Percentiles rank a stretch among this genome's conserved stretches.
Evolutionary conservation across 202 grass and related monocot genomes (phyloP).

Genomic region (Brachypodium distachyon): DNA sequence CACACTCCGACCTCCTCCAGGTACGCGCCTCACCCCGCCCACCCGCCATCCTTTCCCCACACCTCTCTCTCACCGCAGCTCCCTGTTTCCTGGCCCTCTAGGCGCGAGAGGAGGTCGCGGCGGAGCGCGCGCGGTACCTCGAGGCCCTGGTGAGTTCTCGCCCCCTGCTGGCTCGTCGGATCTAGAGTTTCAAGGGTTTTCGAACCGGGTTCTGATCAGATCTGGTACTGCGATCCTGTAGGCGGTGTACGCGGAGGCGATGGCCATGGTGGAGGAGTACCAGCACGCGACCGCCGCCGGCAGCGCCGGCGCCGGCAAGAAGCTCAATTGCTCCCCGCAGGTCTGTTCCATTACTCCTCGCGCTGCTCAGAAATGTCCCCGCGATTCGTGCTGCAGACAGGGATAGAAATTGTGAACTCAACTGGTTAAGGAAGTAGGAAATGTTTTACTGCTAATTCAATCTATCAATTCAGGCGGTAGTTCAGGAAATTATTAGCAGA

Average conservation of each 20-base stretch:
- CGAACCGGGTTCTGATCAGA: slow-evolving; percentile 20
- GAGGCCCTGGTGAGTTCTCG: slow-evolving; percentile 74
- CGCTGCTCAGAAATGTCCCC: background rate
- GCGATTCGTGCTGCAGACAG: background rate
- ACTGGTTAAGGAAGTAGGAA: background rate
- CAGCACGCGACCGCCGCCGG: slow-evolving; percentile 48
- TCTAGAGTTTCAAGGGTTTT: slow-evolving; percentile 19
- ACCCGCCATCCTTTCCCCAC: background rate
- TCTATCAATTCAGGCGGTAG: background rate
- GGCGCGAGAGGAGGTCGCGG: slow-evolving; percentile 84
- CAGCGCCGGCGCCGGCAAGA: slow-evolving; percentile 49
- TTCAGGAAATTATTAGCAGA: background rate
- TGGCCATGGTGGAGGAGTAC: slow-evolving; percentile 86
- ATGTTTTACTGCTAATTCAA: background rate
- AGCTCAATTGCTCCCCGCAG: slow-evolving; percentile 77
- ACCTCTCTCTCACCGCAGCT: background rate
- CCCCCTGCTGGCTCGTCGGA: background rate
- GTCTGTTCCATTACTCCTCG: slow-evolving; percentile 44
- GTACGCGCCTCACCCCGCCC: slow-evolving; percentile 1
- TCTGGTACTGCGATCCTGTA: slow-evolving; percentile 3
- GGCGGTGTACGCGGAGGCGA: slow-evolving; percentile 85
- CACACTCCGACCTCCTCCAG: slow-evolving; percentile 74
- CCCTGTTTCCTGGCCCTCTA: slow-evolving; percentile 6
- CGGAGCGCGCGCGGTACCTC: slow-evolving; percentile 71
- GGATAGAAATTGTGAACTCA: background rate